These are phyloP conservation scores for Gymnopus androsaceus DNA, from an alignment of 1,284 basidiomycete species.

Conservation along the genomic window DNA sequence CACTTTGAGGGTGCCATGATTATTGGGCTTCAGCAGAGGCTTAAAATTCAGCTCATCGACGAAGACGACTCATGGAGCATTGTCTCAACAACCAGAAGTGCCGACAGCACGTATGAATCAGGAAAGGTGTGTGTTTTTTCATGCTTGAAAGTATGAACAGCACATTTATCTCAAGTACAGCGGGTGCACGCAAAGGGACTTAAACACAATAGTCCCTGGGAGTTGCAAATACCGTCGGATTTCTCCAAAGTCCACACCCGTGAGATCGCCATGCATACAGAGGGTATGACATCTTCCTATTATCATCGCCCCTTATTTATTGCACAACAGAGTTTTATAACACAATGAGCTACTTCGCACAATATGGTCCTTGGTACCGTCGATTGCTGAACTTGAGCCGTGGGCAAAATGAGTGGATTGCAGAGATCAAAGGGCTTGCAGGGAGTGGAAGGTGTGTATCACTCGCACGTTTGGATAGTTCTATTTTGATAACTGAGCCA, in stretches of 20 bases:
- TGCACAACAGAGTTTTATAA: background rate
- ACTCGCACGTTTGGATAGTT: background rate
- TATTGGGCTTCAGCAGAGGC: slow-evolving; percentile 13
- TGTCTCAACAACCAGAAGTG: too few relatives aligned
- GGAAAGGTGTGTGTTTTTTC: too few relatives aligned
- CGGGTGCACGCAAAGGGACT: too few relatives aligned
- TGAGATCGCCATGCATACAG: background rate
- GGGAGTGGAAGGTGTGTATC: too few relatives aligned
- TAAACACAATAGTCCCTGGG: too few relatives aligned
- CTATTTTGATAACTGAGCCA: background rate
- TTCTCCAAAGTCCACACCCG: background rate
- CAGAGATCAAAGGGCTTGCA: slow-evolving; percentile 5
- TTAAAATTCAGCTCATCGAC: too few relatives aligned
- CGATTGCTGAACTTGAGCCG: slow-evolving; percentile 2
- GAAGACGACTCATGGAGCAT: too few relatives aligned
- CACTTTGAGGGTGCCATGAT: slow-evolving; percentile 19
- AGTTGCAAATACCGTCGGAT: slow-evolving; percentile 32
- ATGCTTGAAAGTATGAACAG: too few relatives aligned
- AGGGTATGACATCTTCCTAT: background rate
- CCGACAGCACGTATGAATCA: too few relatives aligned
- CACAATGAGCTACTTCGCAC: slow-evolving; percentile 1
- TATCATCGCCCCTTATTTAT: background rate
- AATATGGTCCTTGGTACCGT: slow-evolving; percentile 10
- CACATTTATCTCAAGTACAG: too few relatives aligned
- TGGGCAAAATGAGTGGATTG: slow-evolving; percentile 1